Conservation (phyloP, 2,329 filamentous ascomycete genomes). For the Beauveria sp. region DNA sequence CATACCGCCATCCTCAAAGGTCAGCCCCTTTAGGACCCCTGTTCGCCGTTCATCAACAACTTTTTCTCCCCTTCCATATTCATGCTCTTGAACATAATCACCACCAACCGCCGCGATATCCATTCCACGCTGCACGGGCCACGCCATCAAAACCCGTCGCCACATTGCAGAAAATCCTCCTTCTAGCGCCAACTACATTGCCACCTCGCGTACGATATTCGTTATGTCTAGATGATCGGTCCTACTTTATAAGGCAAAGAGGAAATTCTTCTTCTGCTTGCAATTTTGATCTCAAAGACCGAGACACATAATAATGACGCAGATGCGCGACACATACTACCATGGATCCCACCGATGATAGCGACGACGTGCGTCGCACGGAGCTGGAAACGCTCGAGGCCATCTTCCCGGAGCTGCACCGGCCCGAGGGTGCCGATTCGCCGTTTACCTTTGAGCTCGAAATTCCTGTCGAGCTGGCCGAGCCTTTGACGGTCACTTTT, state of each 20-base stretch:
- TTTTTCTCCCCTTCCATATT: background rate
- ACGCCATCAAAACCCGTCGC: background rate
- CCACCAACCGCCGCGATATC: background rate
- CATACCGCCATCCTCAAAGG: background rate
- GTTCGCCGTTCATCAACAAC: background rate
- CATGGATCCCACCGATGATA: constrained; percentile 10
- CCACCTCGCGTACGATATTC: background rate
- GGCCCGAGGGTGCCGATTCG: constrained; percentile 30
- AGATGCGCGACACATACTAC: background rate
- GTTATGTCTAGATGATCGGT: background rate
- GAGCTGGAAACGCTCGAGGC: constrained; percentile 26
- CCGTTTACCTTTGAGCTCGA: constrained; percentile 47
- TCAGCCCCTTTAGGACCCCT: background rate
- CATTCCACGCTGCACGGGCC: background rate
- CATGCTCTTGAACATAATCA: background rate
- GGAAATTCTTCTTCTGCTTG: no score
- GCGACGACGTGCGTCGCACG: constrained; percentile 8
- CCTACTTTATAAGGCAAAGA: background rate
- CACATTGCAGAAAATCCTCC: background rate
- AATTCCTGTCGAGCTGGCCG: constrained; percentile 47
- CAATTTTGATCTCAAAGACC: no score
- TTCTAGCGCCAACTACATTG: background rate
- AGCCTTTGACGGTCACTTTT: constrained; percentile 50
- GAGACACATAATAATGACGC: constrained; percentile 4
- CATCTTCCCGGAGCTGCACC: constrained; percentile 59